Base-by-base conservation (phyloP, 2,329 filamentous ascomycete species). In the Colletotrichum spaethianum region DNA sequence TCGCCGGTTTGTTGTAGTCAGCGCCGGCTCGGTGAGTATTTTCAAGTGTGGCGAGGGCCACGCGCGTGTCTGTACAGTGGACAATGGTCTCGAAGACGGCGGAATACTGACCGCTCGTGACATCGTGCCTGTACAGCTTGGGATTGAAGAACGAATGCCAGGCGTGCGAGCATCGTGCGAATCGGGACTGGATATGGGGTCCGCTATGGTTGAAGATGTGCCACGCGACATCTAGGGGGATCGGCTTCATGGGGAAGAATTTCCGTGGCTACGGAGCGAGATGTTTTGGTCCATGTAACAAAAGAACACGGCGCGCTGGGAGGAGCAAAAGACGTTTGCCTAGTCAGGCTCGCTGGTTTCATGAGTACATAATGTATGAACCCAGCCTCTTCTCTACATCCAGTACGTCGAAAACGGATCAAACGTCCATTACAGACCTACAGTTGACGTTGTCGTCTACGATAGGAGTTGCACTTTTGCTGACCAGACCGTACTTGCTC, bases 1-100 rank as follows among this genome's bases (percentile, higher is more conserved):
- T n/a, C n/a, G n/a, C n/a, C n/a, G n/a, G 42, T 52, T 48, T 66
- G 9, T 59, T 66, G 7, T 65, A 57, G 28, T 65, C 7, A 65
- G 52, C 16, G 42, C 50, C 31, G 8, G 52, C 61, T 65, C 2
- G 16, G 31, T 0, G 52, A 18, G 42, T 52, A 59, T 66, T 14
- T 12, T n/a, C 28, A 9, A 66, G 53, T 23, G n/a, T 66, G 5
- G 53, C 23, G 11, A 66, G 23, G 4, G 53, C 63, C 7, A 59
- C 9, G n/a, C 9, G 2, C 2, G 2, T 66, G 2, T 59, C n/a
- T 59, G 2, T 52, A 2, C 18, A 66, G 9, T 66, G 28, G 1
- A n/a, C 11, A 66, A n/a, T n/a, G n/a, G n/a, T n/a, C n/a, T n/a
- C n/a, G n/a, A n/a, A n/a, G n/a, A n/a, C n/a, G n/a, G n/a, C n/a